phyloP scores from a whole-genome alignment of 495 filamentous ascomycete species.

The Hypoxylon intermedium region DNA sequence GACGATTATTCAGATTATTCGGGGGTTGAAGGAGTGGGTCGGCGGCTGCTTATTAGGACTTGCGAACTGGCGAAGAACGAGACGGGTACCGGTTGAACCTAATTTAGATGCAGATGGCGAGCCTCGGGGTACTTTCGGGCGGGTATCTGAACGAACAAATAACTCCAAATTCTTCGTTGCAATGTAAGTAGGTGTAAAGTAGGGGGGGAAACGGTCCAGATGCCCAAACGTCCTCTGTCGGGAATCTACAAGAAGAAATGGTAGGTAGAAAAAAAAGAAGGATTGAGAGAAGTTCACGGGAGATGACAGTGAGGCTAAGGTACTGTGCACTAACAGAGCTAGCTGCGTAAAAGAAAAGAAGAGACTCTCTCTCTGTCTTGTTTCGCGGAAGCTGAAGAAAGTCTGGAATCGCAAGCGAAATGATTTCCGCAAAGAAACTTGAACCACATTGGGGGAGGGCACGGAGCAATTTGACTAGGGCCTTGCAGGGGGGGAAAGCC shows the following conservation, averaged over 20 bases:
- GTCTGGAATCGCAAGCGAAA: conserved; percentile 57
- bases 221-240: too few relatives aligned
- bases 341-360: conserved; percentile 5
- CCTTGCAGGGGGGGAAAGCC: conserved; percentile 15
- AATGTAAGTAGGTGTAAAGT: too few relatives aligned
- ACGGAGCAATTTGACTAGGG: conserved; percentile 37
- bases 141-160: conserved; percentile 31
- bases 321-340: conserved; percentile 11
- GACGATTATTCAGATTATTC: conserved; percentile 27
- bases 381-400: conserved; percentile 40
- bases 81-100: conserved; percentile 5
- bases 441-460: conserved; percentile 48
- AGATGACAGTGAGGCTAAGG: too few relatives aligned
- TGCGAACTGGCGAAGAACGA: conserved; percentile 15
- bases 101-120: conserved; percentile 23
- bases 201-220: conserved; percentile 25
- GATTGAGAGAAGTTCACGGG: too few relatives aligned
- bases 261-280: neutral
- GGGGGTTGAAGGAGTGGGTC: conserved; percentile 36
- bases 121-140: conserved; percentile 10
- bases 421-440: conserved; percentile 55
- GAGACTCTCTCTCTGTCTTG: conserved; percentile 18
- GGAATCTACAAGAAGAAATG: neutral
- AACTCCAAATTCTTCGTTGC: conserved; percentile 37
- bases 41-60: conserved; percentile 9